phyloP scores from a whole-genome alignment of 768 basidiomycete species.

The Mycena filopes region DNA sequence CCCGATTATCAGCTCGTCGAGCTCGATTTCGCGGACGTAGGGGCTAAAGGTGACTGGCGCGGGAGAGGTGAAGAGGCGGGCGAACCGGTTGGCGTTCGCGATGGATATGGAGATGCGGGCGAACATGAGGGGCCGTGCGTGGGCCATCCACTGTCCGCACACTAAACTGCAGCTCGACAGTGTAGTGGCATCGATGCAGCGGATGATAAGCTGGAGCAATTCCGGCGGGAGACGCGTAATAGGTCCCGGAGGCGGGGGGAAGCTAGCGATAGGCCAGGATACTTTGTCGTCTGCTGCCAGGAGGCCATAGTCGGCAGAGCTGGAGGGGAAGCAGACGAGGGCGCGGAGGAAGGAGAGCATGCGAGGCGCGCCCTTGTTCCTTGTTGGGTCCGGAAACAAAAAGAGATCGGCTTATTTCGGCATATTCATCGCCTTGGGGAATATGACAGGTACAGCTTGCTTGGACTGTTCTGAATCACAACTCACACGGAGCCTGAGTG shows the following conservation, averaged over 20 bases:
- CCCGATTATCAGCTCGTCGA: conserved; percentile 12
- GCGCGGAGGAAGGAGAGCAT: conserved; percentile 24
- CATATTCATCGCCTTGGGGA: no score
- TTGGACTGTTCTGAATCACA: no score
- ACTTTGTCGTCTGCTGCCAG: background rate
- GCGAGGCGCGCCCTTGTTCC: conserved; percentile 4
- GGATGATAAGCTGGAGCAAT: conserved; percentile 20
- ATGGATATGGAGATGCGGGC: conserved; percentile 17
- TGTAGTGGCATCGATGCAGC: conserved; percentile 13
- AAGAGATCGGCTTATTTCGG: no score
- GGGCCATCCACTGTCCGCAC: conserved; percentile 9
- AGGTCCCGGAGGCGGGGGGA: background rate
- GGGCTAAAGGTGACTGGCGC: conserved; percentile 7
- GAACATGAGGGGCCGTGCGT: conserved; percentile 17
- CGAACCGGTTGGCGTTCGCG: conserved; percentile 24
- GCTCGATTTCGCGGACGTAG: conserved; percentile 22
- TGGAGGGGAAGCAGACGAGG: conserved; percentile 8
- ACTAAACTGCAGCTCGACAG: conserved; percentile 26
- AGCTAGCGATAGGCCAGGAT: conserved; percentile 7
- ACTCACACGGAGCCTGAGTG: no score
- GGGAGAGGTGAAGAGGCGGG: conserved; percentile 9
- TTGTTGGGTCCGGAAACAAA: background rate
- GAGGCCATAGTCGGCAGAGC: conserved; percentile 1
- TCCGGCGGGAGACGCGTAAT: conserved; percentile 17
- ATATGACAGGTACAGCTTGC: no score